Evolutionary conservation across 257 asterid genomes (phyloP).

Genomic region (Handroanthus guayacan): DNA sequence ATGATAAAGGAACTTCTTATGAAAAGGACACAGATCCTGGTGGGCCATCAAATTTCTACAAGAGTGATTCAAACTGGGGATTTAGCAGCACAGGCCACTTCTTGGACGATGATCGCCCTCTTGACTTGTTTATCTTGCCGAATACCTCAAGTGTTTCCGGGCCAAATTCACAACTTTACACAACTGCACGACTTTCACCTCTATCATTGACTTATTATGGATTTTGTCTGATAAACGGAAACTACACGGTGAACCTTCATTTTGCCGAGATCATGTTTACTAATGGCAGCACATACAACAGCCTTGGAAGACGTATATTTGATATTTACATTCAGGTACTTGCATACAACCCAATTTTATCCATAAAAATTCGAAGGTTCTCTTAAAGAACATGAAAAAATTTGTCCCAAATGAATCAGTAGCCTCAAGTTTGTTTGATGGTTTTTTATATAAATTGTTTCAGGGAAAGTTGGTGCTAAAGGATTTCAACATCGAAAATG

Average conservation of each 20-base stretch:
- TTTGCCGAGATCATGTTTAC: conserved; percentile 80
- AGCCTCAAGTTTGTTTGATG: not conserved
- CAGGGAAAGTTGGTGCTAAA: conserved; percentile 67
- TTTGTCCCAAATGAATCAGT: not conserved
- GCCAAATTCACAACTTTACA: conserved; percentile 46
- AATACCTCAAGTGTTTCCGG: conserved; percentile 49
- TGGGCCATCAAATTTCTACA: conserved; percentile 50
- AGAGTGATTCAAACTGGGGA: conserved; percentile 52
- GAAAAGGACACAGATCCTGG: conserved; percentile 51
- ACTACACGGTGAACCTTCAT: conserved; percentile 73
- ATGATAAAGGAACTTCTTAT: conserved; percentile 34
- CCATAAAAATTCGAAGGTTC: not conserved
- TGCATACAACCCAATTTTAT: not conserved
- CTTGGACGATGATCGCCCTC: conserved; percentile 44
- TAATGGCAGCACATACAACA: conserved; percentile 48
- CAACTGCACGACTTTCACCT: conserved; percentile 59
- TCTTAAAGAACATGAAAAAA: not conserved
- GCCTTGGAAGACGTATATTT: conserved; percentile 79
- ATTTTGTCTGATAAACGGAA: conserved; percentile 63
- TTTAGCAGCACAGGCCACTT: conserved; percentile 74
- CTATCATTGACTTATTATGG: conserved; percentile 64
- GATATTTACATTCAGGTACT: conserved; percentile 83
- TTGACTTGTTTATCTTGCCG: conserved; percentile 35
- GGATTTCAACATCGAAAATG: conserved; percentile 79
- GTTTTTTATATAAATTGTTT: conserved; percentile 12